Base-by-base conservation (phyloP, 1,284 basidiomycete species). In the Cystobasidium sp. region DNA sequence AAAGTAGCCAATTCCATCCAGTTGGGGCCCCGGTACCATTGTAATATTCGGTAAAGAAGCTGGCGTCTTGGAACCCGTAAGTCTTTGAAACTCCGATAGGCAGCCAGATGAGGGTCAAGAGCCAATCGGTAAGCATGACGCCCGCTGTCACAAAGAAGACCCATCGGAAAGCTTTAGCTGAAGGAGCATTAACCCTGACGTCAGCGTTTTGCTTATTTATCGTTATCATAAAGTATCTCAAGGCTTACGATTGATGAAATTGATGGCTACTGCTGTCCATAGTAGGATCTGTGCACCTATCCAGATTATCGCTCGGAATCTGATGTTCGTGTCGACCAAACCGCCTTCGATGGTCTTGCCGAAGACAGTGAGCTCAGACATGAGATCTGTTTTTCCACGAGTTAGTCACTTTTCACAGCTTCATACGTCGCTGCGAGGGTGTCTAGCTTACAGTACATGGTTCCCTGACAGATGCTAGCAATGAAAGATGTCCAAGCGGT, bases 401-500 rank as follows among this genome's bases (percentile, higher is more conserved):
- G 12, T 16, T 1, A n/a, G 37, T 91, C 88, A 12, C 91, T 92
- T 24, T 78, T 70, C 39, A 78, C 20, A 47, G 37, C 16, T 16
- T 14, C 20, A 91, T 88, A 7, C 18, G 41, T n/a, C 18, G 31
- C 20, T 14, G 39, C 22, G 49, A 12, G 7, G 1, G 6, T 12
- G 58, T 31, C 14, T 62, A 3, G 39, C 67, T 93, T 87, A 81
- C 91, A 94, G 81, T 94, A 93, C 59, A 91, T 90, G 0, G 91
- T 89, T 1, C 89, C 91, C 83, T 92, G 91, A 75, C 90, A 91
- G 80, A 91, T 92, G 52, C 89, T 87, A 14, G 92, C 92, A 64
- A 88, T 86, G 79, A 93, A 93, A 0, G 91, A 93, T 87, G 92
- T 92, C 92, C 92, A 94, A 18, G 92, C 92, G 0, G 92, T 93